Base-by-base conservation (phyloP, 192 early-diverging fungal genomes). In the Gryganskiella cystojenkinii region DNA sequence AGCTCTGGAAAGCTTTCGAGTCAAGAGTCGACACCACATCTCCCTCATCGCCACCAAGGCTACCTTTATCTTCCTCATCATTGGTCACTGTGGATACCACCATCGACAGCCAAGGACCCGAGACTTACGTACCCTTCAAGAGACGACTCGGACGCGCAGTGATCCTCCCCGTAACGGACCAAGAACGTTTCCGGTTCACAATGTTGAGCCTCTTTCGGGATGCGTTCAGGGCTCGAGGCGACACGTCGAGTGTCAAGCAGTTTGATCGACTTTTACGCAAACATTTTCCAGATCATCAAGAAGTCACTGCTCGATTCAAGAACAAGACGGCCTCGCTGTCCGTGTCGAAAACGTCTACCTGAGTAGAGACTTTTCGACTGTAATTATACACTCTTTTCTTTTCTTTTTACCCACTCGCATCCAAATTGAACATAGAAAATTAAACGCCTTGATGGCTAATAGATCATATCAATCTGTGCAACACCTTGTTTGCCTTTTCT, bases 71-170 rank as follows among this genome's bases (percentile, higher is more conserved):
- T 40, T 24, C 19, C 31, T 14, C 56, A 25, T 14, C 27, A 9
- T 15, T 30, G 0, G 14, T 30, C 43, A 31, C 4, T 24, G 3
- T 24, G 15, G 20, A 40, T 20, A 15, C 4, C 9, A 33, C 34
- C 30, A 44, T 35, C 34, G 30, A 28, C 33, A 27, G 34, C 22
- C 15, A 35, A 10, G 20, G 47, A 27, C 27, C 70, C 1, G 8
- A 28, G 37, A 78, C 74, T 8, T 34, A 69, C 28, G 67, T 78
- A 2, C 74, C 74, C 2, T 78, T 78, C 52, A 54, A 56, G 20
- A 35, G 43, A 20, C 14, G 11, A 9, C 31, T 78, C 4, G 66
- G 52, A 14, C 24, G 43, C 4, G 43, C 55, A 1, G 25, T 46
- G 34, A 34, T 40, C 13, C 7, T 60, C 46, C 52, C 55, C 14